Conservation (phyloP, 2,329 filamentous ascomycete species). For the Fusarium poae region DNA sequence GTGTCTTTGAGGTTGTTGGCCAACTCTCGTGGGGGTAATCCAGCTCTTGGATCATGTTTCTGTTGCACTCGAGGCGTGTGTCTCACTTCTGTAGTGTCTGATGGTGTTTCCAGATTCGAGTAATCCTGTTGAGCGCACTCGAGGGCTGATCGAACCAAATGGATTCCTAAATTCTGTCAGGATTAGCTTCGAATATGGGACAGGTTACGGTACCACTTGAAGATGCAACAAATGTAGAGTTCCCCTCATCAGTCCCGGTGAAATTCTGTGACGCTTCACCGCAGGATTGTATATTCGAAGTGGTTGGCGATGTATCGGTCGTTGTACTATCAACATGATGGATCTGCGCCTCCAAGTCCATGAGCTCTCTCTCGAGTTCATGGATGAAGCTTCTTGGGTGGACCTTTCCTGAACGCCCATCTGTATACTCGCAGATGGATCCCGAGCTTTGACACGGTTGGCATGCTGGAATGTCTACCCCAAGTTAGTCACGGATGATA, state of each 20-base stretch:
- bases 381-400: constrained; percentile 15
- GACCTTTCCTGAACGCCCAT: constrained; percentile 9
- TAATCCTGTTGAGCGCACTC: constrained; percentile 24
- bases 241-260: neutral
- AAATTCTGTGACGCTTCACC: neutral
- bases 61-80: neutral
- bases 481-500: rapidly evolving
- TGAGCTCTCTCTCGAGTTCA: constrained; percentile 9
- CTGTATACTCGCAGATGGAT: constrained; percentile 16
- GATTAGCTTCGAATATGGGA: neutral
- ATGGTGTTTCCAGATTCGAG: constrained; percentile 3
- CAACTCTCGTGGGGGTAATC: constrained; percentile 2
- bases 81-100: neutral
- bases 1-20: constrained; percentile 12
- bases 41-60: neutral
- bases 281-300: neutral
- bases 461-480: constrained; percentile 11
- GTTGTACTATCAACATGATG: neutral
- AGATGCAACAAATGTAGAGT: constrained; percentile 1
- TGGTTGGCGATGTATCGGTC: neutral
- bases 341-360: neutral
- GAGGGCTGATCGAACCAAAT: constrained; percentile 22
- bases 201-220: constrained; percentile 1
- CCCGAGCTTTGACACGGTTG: constrained; percentile 19
- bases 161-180: constrained; percentile 1